phyloP scores from a whole-genome alignment of 148 eudicot genomes.

The Dysphania ambrosioides region DNA sequence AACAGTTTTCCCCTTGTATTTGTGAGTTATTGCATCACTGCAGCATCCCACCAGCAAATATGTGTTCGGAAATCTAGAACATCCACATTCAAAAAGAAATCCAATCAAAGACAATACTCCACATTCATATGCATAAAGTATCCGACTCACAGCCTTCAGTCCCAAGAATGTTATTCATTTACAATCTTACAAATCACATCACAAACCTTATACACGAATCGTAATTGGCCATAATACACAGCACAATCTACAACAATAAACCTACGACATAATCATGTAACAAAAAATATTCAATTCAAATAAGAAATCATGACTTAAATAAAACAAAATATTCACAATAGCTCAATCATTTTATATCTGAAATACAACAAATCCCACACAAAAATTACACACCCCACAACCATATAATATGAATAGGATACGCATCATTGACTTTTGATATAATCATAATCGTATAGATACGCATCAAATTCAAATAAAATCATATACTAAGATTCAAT shows the following conservation, averaged over 20 bases:
- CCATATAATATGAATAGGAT: background rate
- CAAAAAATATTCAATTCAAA: background rate
- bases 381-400: background rate
- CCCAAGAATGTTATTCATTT: background rate
- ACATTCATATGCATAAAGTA: background rate
- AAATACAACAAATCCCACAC: background rate
- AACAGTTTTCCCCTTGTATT: slow-evolving; percentile 70
- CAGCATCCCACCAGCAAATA: slow-evolving; percentile 76
- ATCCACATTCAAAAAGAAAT: background rate
- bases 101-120: background rate
- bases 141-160: background rate
- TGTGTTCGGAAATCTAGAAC: slow-evolving; percentile 59
- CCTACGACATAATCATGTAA: background rate
- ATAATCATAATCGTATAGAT: background rate
- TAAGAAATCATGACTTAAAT: background rate
- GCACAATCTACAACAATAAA: background rate
- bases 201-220: background rate
- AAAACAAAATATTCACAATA: too few species aligned
- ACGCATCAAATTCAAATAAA: background rate
- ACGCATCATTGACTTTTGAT: too few species aligned
- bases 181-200: background rate
- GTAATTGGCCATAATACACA: too few species aligned
- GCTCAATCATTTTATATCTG: background rate
- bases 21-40: slow-evolving; percentile 60
- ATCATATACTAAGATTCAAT: background rate